Evolutionary conservation across 2,329 filamentous ascomycete species (phyloP), one percentile per base, ranked within the genome.

Genomic region (Polytolypa hystricis): DNA sequence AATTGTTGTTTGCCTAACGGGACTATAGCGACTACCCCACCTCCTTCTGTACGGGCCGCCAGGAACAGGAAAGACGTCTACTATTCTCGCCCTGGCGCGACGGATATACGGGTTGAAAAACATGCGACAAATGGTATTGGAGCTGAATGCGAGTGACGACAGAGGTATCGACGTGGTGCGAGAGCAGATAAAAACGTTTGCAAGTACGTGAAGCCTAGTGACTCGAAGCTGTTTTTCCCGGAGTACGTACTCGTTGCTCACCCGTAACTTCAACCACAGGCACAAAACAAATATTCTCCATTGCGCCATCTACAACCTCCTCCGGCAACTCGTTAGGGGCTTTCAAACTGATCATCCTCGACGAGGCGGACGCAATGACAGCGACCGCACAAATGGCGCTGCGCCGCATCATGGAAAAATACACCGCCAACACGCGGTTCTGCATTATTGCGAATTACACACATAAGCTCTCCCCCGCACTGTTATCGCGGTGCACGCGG

Each of bases 291-390:
- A 98, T 98, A 51, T 98, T 98, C 66, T 76, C 74, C n/a, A 67
- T 73, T 28, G 67, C 69, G 5, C 64, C 71, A 2, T 63, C 58
- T 16, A n/a, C n/a, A 29, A 40, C 52, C 14, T 54, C 60, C 28
- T 63, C 71, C 20, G 57, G 60, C 9, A 61, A 65, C 4, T 62
- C 64, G 4, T 62, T 89, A 17, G 84, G 83, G 0, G 74, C 74
- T 3, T 98, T 82, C 69, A 98, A 98, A 67, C 77, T 98, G 48
- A 96, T 98, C 55, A 84, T 98, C 38, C 75, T 98, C 4, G 91
- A 98, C 60, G 91, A 98, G 67, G 91, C 91, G n/a, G 91, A 98
- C 58, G 91, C 91, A 37, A 98, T 98, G 91, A 98, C 91, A n/a
- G 82, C 84, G 37, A 93, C 89, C 0, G 91, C 91, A 4, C 91